A percentile compares a stretch with the other conserved stretches of the same genome.
phyloP scores from a whole-genome alignment of 2,329 filamentous ascomycete genomes.

The Cladorrhinum sp. region DNA sequence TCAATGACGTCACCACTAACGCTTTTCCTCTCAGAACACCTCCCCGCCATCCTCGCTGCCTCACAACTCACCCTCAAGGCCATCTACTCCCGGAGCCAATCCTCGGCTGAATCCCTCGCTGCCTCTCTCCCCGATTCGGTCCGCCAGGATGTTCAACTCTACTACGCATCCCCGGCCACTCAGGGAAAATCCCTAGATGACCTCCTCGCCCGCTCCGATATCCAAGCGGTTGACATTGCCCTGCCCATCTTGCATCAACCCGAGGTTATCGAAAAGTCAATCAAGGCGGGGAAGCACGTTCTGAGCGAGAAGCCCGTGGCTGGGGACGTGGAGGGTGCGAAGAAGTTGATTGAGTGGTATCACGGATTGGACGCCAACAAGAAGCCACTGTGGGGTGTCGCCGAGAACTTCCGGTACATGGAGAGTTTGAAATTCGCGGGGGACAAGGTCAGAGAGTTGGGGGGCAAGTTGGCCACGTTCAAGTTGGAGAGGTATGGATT shows the following conservation, averaged over 20 bases:
- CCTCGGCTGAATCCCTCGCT: constrained; percentile 50
- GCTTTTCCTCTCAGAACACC: constrained; percentile 27
- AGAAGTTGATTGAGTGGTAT: constrained; percentile 32
- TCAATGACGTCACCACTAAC: background rate
- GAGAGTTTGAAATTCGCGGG: constrained; percentile 26
- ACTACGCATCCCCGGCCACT: constrained; percentile 52
- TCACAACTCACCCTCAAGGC: constrained; percentile 56
- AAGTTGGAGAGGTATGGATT: constrained; percentile 43
- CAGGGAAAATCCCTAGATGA: constrained; percentile 47
- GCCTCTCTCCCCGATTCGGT: constrained; percentile 25
- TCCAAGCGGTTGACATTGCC: constrained; percentile 55
- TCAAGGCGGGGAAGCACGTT: constrained; percentile 67
- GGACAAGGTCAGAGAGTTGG: constrained; percentile 26
- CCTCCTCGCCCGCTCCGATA: constrained; percentile 52
- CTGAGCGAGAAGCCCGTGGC: constrained; percentile 68
- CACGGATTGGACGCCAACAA: constrained; percentile 7
- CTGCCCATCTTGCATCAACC: constrained; percentile 63
- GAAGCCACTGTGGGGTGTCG: constrained; percentile 55
- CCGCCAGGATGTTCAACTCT: constrained; percentile 43
- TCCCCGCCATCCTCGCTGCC: constrained; percentile 57
- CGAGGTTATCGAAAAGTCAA: constrained; percentile 53
- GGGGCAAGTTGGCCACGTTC: constrained; percentile 34
- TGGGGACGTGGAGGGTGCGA: constrained; percentile 43
- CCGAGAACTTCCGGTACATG: constrained; percentile 71
- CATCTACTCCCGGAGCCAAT: constrained; percentile 61